phyloP scores from a whole-genome alignment of 2,329 filamentous ascomycete species.

The Blastomyces parvus region DNA sequence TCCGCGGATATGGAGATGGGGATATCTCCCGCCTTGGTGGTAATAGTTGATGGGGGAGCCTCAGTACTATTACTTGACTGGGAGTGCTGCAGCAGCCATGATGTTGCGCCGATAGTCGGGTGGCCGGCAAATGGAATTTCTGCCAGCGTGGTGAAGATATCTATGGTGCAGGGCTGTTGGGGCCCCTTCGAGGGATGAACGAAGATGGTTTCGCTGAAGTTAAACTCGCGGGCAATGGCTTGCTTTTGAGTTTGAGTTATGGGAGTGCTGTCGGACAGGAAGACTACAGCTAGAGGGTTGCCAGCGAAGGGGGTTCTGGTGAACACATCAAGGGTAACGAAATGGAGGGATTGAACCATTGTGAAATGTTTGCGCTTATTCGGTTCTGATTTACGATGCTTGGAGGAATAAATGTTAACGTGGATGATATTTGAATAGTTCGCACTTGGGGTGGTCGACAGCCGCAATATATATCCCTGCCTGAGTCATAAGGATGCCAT shows the following conservation, averaged over 20 bases:
- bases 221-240: conserved; percentile 52
- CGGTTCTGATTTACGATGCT: neutral
- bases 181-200: conserved; percentile 48
- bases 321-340: conserved; percentile 37
- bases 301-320: conserved; percentile 38
- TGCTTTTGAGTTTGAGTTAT: conserved; percentile 49
- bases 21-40: conserved; percentile 39
- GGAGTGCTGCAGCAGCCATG: conserved; percentile 36
- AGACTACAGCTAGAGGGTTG: conserved; percentile 53
- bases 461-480: neutral
- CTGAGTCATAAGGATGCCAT: neutral
- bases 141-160: conserved; percentile 49
- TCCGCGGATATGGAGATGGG: conserved; percentile 26
- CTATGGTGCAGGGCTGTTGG: conserved; percentile 41
- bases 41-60: conserved; percentile 13
- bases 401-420: neutral
- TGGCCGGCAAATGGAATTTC: conserved; percentile 57
- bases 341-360: conserved; percentile 24
- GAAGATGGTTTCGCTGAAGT: conserved; percentile 56
- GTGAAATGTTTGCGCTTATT: neutral
- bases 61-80: conserved; percentile 7
- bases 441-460: neutral
- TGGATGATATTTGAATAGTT: neutral
- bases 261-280: conserved; percentile 34
- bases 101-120: conserved; percentile 50